Base-by-base conservation (phyloP, 257 asterid genomes). In the Oldenlandia corymbosa region DNA sequence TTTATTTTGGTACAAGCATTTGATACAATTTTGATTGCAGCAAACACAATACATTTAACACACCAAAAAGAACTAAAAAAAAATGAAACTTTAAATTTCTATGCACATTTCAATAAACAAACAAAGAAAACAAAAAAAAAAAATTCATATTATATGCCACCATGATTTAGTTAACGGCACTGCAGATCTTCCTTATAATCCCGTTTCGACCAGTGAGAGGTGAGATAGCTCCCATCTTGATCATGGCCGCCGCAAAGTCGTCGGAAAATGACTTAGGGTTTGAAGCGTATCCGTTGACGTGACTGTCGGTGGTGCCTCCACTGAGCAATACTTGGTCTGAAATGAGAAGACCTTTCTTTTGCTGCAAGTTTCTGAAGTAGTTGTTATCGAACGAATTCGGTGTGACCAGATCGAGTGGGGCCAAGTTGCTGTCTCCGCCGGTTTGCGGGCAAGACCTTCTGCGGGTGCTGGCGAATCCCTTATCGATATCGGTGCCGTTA, bases 251-350 rank as follows among this genome's bases (percentile, higher is more conserved):
- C 1, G 68, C 78, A 34, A 76, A 71, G 20, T 68, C 72, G 0
- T 62, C 23, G 6, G 46, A n/a, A 17, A 76, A 71, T 0, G 27
- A 28, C 1, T 42, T 10, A 10, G 57, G 67, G 55, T 46, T 67
- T 12, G 54, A 58, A 53, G 73, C 62, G 12, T 68, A 72, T 17
- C 61, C 64, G 0, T 52, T 12, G 27, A 75, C 71, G 24, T 67
- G 51, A 39, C 58, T 63, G 48, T 71, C 62, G 0, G 77, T 67
- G 42, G 63, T 62, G 37, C 68, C 71, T 48, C 77, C 77, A 46
- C 20, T 67, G 62, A 71, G 68, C 20, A 76, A 65, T 2, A 68
- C 76, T 55, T 76, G 80, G 50, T 76, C 80, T 5, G 77, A 71
- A 10, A 53, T 26, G 9, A 75, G 71, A 5, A 75, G 76, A 1